These are phyloP conservation scores for Dictyostelium intermedium DNA, from an alignment of 78 protist genomes.

Conservation along the genomic window DNA sequence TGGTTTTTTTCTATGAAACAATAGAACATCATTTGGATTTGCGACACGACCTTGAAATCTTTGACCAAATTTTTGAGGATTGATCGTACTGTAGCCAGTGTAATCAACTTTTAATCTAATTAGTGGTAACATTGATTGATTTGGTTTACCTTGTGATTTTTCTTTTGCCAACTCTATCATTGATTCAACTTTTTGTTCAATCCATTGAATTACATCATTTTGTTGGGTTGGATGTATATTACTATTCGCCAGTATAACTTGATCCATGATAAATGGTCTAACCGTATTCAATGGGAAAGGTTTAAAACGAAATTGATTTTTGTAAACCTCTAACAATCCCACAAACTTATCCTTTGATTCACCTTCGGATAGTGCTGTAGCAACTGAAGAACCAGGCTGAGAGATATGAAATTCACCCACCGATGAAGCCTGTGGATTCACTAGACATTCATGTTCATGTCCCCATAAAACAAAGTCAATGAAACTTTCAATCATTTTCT, in stretches of 20 bases:
- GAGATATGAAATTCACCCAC: constrained; percentile 70
- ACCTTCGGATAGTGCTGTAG: constrained; percentile 90
- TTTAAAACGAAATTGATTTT: constrained; percentile 54
- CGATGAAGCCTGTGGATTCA: constrained; percentile 67
- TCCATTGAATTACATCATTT: constrained; percentile 20
- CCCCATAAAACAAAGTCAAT: constrained; percentile 98
- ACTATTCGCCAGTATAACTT: constrained; percentile 52
- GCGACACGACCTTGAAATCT: constrained; percentile 85
- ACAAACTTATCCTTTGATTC: constrained; percentile 93
- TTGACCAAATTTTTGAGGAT: constrained; percentile 87
- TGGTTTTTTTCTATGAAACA: constrained; percentile 64
- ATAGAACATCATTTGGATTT: constrained; percentile 87
- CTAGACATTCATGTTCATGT: constrained; percentile 95
- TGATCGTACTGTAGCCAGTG: constrained; percentile 75
- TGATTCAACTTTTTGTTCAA: constrained; percentile 20
- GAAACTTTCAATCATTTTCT: constrained; percentile 85
- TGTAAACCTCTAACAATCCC: constrained; percentile 82
- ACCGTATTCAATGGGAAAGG: constrained; percentile 73
- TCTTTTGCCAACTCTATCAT: constrained; percentile 23
- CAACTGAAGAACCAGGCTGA: constrained; percentile 97
- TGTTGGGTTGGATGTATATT: constrained; percentile 66
- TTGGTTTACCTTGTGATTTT: constrained; percentile 6
- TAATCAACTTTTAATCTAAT: constrained; percentile 67
- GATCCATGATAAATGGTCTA: constrained; percentile 85
- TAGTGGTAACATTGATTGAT: constrained; percentile 46